Evolutionary conservation across 2,329 filamentous ascomycete genomes (phyloP).

Genomic region (Aspergillus nomiae): DNA sequence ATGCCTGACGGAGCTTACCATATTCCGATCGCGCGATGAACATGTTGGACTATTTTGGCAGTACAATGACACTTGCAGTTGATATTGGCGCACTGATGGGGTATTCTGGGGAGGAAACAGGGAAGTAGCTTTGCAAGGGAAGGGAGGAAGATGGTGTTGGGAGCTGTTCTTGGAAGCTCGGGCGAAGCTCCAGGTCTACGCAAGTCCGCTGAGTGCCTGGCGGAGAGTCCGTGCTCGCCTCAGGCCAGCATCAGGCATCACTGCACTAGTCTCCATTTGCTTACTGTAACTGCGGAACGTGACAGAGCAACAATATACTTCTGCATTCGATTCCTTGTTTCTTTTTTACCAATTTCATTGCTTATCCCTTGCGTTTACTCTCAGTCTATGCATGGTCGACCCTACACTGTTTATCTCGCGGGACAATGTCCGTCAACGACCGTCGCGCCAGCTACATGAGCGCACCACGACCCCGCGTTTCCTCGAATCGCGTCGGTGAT

Average conservation of each 20-base stretch:
- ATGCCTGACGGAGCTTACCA: slow-evolving; percentile 63
- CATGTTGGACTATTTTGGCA: slow-evolving; percentile 64
- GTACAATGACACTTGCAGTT: slow-evolving; percentile 5
- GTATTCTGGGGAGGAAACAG: slow-evolving; percentile 8
- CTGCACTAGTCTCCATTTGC: slow-evolving; percentile 6
- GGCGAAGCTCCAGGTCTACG: slow-evolving; percentile 39
- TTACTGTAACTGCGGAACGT: slow-evolving; percentile 14
- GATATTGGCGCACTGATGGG: not conserved
- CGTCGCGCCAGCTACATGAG: slow-evolving; percentile 41
- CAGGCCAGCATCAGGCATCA: slow-evolving; percentile 24
- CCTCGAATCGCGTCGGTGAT: slow-evolving; percentile 42
- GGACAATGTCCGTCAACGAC: slow-evolving; percentile 44
- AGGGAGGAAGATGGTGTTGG: slow-evolving; percentile 16
- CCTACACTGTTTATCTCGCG: slow-evolving; percentile 23
- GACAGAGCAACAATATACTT: slow-evolving; percentile 11
- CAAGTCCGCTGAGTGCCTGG: slow-evolving; percentile 39
- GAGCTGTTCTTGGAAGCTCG: slow-evolving; percentile 27
- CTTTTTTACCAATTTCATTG: not conserved
- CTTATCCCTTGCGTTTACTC: slow-evolving; percentile 5
- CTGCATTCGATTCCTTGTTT: not conserved
- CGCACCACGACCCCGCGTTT: slow-evolving; percentile 43
- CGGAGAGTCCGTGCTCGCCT: slow-evolving; percentile 20
- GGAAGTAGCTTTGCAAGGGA: slow-evolving; percentile 4
- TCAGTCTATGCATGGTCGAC: slow-evolving; percentile 25
- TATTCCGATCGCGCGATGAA: slow-evolving; percentile 99